Percentiles rank a stretch among this genome's conserved stretches.
Conservation (phyloP, 208 protist genomes). For the Angomonas desouzai region DNA sequence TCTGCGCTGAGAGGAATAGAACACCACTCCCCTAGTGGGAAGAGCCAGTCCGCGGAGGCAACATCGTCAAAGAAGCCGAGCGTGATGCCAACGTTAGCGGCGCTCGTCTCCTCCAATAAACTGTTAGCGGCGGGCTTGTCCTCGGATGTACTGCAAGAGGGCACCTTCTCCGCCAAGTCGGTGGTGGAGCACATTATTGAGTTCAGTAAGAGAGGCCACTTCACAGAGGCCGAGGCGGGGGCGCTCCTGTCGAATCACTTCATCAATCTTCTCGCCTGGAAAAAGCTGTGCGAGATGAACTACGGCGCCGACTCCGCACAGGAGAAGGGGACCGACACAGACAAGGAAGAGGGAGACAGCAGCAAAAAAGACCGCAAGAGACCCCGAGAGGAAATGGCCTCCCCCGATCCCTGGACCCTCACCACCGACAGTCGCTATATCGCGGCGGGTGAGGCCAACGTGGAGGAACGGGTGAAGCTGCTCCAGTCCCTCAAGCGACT, state of each 20-base stretch:
- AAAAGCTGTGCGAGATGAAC: constrained; percentile 70
- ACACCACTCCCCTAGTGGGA: not conserved
- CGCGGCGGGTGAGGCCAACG: constrained; percentile 45
- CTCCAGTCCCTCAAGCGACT: constrained; percentile 50
- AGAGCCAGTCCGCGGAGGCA: not conserved
- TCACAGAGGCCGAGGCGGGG: constrained; percentile 47
- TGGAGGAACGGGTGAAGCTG: constrained; percentile 61
- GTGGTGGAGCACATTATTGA: constrained; percentile 54
- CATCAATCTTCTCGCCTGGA: constrained; percentile 83
- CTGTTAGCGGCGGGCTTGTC: constrained; percentile 51
- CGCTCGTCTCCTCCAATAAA: constrained; percentile 62
- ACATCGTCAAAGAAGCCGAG: not conserved
- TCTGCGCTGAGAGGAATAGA: constrained; percentile 25
- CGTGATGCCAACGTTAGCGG: constrained; percentile 32
- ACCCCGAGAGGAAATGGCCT: constrained; percentile 23
- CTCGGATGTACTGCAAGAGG: constrained; percentile 37
- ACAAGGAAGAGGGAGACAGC: too few relatives aligned
- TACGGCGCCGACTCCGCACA: not conserved
- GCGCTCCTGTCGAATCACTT: constrained; percentile 84
- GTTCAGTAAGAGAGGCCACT: constrained; percentile 31
- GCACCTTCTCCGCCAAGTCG: constrained; percentile 53
- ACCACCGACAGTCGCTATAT: constrained; percentile 52
- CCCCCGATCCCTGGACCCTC: constrained; percentile 59
- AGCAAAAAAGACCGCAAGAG: constrained; percentile 10
- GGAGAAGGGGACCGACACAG: not conserved